phyloP scores from a whole-genome alignment of 2,329 filamentous ascomycete genomes.

The Pseudogymnoascus sp. region DNA sequence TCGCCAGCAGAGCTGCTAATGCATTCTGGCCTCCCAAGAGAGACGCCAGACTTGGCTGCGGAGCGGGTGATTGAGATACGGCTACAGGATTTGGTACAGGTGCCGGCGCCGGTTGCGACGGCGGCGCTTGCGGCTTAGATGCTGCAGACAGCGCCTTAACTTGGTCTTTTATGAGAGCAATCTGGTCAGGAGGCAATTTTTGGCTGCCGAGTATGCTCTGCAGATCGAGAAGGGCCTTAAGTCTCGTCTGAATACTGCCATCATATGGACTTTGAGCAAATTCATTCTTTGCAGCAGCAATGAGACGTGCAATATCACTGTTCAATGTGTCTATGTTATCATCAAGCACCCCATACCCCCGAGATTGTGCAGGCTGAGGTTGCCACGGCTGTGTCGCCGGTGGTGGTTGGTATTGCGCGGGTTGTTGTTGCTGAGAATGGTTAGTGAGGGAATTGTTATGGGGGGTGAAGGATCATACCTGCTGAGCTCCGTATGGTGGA shows the following conservation, averaged over 20 bases:
- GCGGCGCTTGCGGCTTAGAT: constrained; percentile 30
- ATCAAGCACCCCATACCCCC: constrained; percentile 31
- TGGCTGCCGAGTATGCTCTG: constrained; percentile 72
- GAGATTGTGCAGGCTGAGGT: constrained; percentile 22
- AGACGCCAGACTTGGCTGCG: constrained; percentile 43
- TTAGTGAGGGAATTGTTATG: neutral
- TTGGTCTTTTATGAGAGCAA: constrained; percentile 77
- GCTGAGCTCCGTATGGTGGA: constrained; percentile 22
- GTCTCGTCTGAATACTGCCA: constrained; percentile 63
- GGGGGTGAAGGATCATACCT: constrained; percentile 19
- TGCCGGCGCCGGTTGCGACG: constrained; percentile 22
- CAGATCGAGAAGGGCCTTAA: constrained; percentile 79
- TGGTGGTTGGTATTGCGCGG: constrained; percentile 32
- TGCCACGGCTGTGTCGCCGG: constrained; percentile 29
- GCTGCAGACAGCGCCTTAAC: constrained; percentile 58
- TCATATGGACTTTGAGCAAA: constrained; percentile 72
- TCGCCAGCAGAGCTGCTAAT: constrained; percentile 49
- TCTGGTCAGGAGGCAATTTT: constrained; percentile 69
- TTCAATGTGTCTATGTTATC: constrained; percentile 68
- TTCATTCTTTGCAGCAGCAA: constrained; percentile 62
- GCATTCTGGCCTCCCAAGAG: constrained; percentile 42
- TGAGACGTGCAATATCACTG: constrained; percentile 72
- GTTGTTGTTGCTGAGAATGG: constrained; percentile 22
- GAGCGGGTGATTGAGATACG: constrained; percentile 19
- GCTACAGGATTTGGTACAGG: constrained; percentile 20